Base-by-base conservation (phyloP, 768 basidiomycete species). In the Phaffia australis region DNA sequence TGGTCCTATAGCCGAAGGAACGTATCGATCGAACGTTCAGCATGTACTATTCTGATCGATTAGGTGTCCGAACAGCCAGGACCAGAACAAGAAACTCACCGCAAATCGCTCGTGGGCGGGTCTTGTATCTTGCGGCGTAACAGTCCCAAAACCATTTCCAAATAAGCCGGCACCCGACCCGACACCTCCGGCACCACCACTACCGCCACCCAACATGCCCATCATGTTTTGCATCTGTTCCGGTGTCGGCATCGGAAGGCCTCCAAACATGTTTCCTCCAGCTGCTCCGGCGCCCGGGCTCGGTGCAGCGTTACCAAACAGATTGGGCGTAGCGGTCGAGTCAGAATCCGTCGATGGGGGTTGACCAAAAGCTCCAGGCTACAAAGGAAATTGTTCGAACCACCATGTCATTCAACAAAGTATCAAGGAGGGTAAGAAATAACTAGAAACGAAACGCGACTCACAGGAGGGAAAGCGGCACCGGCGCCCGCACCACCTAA, bases 31-130 rank as follows among this genome's bases (percentile, higher is more conserved):
- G 14, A 50, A n/a, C 48, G 32, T 16, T 35, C 48, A 49, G n/a
- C 19, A 49, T 29, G 27, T 8, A 49, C 23, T 4, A 15, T 23
- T 29, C n/a, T 11, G 6, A 11, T 42, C 11, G 35, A 5, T 42
- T 42, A 11, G 4, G 6, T 11, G 35, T 42, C 35, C 11, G 35
- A 42, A 42, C 11, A 11, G 11, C 11, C 35, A 42, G 35, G 30
- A 32, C 8, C n/a, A 18, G 56, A 14, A 55, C 25, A 1, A 55
- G 21, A 21, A n/a, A 57, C 54, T 55, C 30, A 58, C 64, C 16
- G 67, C 67, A 25, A 54, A 69, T 25, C 67, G 42, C 57, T 69
- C 67, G 42, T 69, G 67, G 52, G 67, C 67, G 27, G 67, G 67
- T 16, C 67, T 56, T 1, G 47, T 51, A 32, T 69, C 67, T 16